Conservation (phyloP, 148 eudicot species). For the Vaccinium darrowii region DNA sequence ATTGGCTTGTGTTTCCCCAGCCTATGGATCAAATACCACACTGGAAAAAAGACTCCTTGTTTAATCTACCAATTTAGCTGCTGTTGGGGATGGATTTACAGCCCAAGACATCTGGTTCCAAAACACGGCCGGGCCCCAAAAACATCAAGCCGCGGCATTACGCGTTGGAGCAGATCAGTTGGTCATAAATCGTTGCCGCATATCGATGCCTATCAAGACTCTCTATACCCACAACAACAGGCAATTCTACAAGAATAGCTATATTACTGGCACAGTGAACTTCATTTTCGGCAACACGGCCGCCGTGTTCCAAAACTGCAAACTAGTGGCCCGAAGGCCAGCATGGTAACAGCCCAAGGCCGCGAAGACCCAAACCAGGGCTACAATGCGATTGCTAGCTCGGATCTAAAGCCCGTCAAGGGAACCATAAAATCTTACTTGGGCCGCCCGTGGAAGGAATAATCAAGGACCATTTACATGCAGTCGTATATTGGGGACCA, state of each 20-base stretch:
- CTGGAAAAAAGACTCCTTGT: background rate
- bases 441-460: constrained; percentile 45
- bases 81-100: constrained; percentile 39
- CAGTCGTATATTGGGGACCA: constrained; percentile 34
- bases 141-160: constrained; percentile 44
- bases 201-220: constrained; percentile 39
- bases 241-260: constrained; percentile 40
- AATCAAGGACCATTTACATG: constrained; percentile 39
- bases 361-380: constrained; percentile 34
- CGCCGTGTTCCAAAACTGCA: constrained; percentile 36
- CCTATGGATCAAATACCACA: no score
- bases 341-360: constrained; percentile 49
- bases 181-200: constrained; percentile 38
- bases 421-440: constrained; percentile 28
- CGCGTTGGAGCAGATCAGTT: constrained; percentile 39
- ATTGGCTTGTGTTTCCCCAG: no score
- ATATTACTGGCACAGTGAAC: constrained; percentile 39
- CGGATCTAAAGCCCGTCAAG: constrained; percentile 31
- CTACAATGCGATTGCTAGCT: constrained; percentile 26
- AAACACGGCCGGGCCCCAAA: constrained; percentile 39
- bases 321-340: constrained; percentile 32
- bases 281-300: constrained; percentile 47
- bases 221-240: constrained; percentile 35
- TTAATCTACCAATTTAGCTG: constrained; percentile 24
- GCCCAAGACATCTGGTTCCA: constrained; percentile 42